phyloP scores from a whole-genome alignment of 768 basidiomycete genomes.

The Tubosaeta brunneosetosa region DNA sequence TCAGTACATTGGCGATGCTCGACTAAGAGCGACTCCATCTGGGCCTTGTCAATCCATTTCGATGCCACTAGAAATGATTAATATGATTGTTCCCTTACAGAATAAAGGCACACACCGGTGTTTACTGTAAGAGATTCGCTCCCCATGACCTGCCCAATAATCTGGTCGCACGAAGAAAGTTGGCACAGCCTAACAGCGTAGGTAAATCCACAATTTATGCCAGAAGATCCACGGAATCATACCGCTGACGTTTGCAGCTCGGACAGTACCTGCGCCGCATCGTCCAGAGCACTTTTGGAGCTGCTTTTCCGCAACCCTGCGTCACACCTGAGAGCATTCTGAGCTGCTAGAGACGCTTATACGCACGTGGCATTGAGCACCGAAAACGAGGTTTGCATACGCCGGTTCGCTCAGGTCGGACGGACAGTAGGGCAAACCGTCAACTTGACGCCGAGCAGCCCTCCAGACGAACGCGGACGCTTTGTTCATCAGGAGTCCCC shows the following conservation, averaged over 20 bases:
- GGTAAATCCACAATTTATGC: background rate
- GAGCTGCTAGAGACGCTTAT: background rate
- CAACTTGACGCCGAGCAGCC: conserved; percentile 28
- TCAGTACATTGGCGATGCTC: conserved; percentile 1
- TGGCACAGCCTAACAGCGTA: background rate
- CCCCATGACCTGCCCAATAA: background rate
- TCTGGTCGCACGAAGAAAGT: background rate
- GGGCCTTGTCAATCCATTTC: conserved; percentile 5
- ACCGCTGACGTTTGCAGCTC: conserved; percentile 10
- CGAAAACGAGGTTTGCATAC: conserved; percentile 41
- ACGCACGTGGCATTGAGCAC: conserved; percentile 23
- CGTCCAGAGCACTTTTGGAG: conserved; percentile 11
- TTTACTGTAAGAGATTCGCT: background rate
- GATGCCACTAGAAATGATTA: background rate
- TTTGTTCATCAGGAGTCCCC: conserved; percentile 34
- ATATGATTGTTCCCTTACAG: background rate
- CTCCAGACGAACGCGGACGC: conserved; percentile 28
- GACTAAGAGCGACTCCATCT: conserved; percentile 8
- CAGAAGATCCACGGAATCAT: background rate
- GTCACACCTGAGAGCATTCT: background rate
- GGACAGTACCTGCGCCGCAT: conserved; percentile 18
- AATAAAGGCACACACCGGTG: background rate
- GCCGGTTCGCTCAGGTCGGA: conserved; percentile 41
- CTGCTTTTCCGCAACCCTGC: conserved; percentile 10
- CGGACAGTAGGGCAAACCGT: conserved; percentile 41